Evolutionary conservation across 1,139 yeast species (phyloP).

Genomic region (Citeromyces siamensis): DNA sequence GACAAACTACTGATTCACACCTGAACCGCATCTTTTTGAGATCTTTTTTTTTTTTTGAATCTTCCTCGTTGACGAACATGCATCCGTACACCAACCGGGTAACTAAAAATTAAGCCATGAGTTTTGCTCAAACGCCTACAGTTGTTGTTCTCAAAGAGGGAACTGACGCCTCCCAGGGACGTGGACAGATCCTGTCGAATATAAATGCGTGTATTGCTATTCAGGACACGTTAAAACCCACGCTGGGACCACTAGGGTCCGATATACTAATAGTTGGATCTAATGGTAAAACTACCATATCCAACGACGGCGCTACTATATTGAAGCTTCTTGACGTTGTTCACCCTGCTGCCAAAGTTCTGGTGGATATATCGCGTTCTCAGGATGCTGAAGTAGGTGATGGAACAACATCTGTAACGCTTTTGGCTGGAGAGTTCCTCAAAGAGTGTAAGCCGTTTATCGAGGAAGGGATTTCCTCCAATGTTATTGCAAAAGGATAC

Average conservation of each 20-base stretch:
- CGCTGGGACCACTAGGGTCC: conserved; percentile 95
- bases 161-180: conserved; percentile 93
- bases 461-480: conserved; percentile 93
- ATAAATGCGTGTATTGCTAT: conserved; percentile 96
- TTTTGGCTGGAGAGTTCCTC: conserved; percentile 87
- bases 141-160: conserved; percentile 97
- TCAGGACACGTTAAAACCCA: conserved; percentile 90
- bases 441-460: conserved; percentile 84
- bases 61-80: conserved; percentile 1
- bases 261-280: conserved; percentile 82
- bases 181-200: conserved; percentile 88
- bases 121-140: conserved; percentile 91
- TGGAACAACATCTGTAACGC: conserved; percentile 94
- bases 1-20: no score
- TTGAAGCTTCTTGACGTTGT: conserved; percentile 86
- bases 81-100: conserved; percentile 2
- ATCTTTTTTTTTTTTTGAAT: neutral
- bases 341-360: conserved; percentile 94
- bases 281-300: conserved; percentile 82
- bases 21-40: no score
- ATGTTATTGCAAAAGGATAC: conserved; percentile 78
- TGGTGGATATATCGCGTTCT: conserved; percentile 90
- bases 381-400: conserved; percentile 99
- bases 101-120: no score
- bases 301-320: conserved; percentile 98